Conservation (phyloP, 495 filamentous ascomycete species). For the Neurospora discreta region DNA sequence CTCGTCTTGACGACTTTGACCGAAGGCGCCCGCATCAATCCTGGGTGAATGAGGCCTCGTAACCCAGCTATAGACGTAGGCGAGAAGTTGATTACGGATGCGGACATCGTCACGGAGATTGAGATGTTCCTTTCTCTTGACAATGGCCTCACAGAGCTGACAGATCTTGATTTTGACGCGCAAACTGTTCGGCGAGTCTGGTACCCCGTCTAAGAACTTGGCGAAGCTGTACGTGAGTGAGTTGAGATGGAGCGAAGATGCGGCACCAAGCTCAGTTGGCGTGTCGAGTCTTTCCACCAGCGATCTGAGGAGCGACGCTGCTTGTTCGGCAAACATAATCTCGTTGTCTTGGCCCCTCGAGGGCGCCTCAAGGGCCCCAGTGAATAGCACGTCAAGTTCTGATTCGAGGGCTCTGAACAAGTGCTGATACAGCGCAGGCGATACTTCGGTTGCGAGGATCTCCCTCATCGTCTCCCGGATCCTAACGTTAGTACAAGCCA, state of each 20-base stretch:
- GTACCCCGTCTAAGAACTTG: constrained; percentile 44
- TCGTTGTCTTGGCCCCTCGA: constrained; percentile 44
- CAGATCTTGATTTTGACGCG: constrained; percentile 57
- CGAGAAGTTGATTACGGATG: constrained; percentile 51
- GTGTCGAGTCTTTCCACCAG: constrained; percentile 51
- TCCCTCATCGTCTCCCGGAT: constrained; percentile 54
- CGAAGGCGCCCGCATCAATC: constrained; percentile 8
- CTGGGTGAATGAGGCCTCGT: constrained; percentile 39
- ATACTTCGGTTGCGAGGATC: constrained; percentile 48
- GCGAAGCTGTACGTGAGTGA: constrained; percentile 48
- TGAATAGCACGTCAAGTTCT: constrained; percentile 48
- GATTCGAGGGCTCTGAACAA: constrained; percentile 50
- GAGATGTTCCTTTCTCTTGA: constrained; percentile 52
- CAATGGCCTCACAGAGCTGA: constrained; percentile 51
- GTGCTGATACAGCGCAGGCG: constrained; percentile 45
- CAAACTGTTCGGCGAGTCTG: constrained; percentile 39
- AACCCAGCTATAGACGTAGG: constrained; percentile 55
- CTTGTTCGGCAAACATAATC: constrained; percentile 54
- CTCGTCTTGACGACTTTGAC: constrained; percentile 35
- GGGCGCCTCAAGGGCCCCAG: constrained; percentile 36
- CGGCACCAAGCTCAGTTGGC: constrained; percentile 44
- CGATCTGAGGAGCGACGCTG: constrained; percentile 47
- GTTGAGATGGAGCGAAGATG: constrained; percentile 48
- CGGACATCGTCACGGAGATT: constrained; percentile 55
- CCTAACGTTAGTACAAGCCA: constrained; percentile 48